Base-by-base conservation (phyloP, 2,329 filamentous ascomycete species). In the Colletotrichum siamense region DNA sequence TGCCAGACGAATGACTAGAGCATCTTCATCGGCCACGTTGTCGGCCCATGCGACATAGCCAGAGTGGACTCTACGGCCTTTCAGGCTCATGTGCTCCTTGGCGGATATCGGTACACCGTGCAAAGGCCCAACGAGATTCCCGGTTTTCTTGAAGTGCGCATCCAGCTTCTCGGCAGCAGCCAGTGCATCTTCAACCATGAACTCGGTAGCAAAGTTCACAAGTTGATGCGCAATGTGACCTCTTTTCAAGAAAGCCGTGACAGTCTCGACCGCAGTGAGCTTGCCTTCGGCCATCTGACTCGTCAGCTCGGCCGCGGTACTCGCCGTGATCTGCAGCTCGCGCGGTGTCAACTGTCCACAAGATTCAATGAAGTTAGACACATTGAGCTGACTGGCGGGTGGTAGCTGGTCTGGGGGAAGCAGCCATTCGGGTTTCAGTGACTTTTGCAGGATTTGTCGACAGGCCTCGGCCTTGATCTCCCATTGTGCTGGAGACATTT, bases 51-150 rank as follows among this genome's bases (percentile, higher is more conserved):
- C 81, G 5, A 83, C 82, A 62, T 82, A 86, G 34, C 83, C 84
- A 4, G 71, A 30, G 61, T 78, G 69, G n/a, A 76, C 67, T 59
- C 75, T 80, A 24, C 63, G 77, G 34, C 76, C 75, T n/a, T 76
- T 79, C 8, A 82, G 36, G 10, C 69, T 64, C 39, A 81, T 49
- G 13, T 79, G 77, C 12, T 81, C 80, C 59, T 81, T 81, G 36
- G 80, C 34, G 3, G 78, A 80, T 44, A 80, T 77, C 4, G 80
- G 81, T 32, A 81, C 64, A 12, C 81, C 81, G 70, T 81, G 80
- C 1, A 93, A 84, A 8, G 91, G 90, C 0, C 92, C 92, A 6
- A 89, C 78, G 0, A 88, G 83, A 75, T 83, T 81, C 4, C 85
- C 82, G 10, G 71, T 75, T 4, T 30, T 28, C 22, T 59, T 44